Evolutionary conservation across 2,329 filamentous ascomycete species (phyloP), one percentile per base, ranked within the genome.

Genomic region (Endoconidiophora laricicola): DNA sequence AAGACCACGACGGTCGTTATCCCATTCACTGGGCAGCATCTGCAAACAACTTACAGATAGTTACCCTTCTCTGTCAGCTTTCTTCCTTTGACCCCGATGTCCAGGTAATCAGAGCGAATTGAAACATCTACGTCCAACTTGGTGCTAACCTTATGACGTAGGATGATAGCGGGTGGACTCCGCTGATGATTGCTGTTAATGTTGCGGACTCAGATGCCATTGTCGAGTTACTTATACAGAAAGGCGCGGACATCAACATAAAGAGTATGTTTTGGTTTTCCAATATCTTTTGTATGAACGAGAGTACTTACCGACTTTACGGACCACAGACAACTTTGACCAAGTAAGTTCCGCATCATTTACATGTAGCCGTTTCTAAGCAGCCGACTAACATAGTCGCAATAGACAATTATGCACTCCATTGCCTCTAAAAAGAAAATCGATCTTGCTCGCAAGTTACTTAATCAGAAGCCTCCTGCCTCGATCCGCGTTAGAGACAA

Each of bases 11-110:
- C 63, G 86, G 86, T 14, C 84, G 91, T 42, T 76, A 94, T 37
- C 81, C 91, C 2, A 79, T 96, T 52, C 91, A 98, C 70, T 98
- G 91, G 91, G 90, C 91, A 0, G 78, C 79, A 2, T 91, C 88
- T 20, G 83, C 84, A 63, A 93, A 91, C 62, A 81, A 79, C 57
- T 66, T 81, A 5, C 74, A 80, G 22, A 86, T 95, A 53, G 79
- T 85, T 16, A 71, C 82, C 46, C 62, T 90, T 18, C 70, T 96
- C 3, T 73, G 83, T 2, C 73, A 83, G 50, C 70, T 72, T 54
- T 80, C 80, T 58, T 71, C 72, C 53, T 94, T 95, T 60, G 86
- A 96, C 61, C 76, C 85, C 0, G 88, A 96, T 63, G 80, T 81
- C 16, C 77, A 86, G 66, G 83, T 86, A 61, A 49, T 37, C 14